These are phyloP conservation scores for Suillus brevipes DNA, from an alignment of 768 basidiomycete species.

Conservation along the genomic window DNA sequence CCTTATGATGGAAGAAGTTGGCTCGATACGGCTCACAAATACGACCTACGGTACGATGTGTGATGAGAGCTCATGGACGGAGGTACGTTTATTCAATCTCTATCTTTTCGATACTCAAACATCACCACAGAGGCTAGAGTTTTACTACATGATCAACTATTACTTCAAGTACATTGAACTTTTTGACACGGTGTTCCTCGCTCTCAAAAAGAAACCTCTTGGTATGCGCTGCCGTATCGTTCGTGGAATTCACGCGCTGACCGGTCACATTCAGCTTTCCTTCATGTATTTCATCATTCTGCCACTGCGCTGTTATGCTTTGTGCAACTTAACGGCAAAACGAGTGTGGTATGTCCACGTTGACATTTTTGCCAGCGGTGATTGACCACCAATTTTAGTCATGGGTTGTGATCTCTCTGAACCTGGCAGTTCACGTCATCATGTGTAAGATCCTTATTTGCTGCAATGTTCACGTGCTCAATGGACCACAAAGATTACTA, in stretches of 20 bases:
- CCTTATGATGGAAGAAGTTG: conserved; percentile 91
- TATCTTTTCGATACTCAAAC: conserved; percentile 5
- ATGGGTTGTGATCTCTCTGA: conserved; percentile 92
- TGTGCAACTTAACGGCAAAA: conserved; percentile 91
- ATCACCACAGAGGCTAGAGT: conserved; percentile 71
- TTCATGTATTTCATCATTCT: conserved; percentile 99
- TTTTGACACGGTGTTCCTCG: conserved; percentile 94
- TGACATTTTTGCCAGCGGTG: not conserved
- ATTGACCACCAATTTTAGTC: conserved; percentile 53
- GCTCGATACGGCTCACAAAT: conserved; percentile 72
- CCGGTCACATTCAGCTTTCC: conserved; percentile 62
- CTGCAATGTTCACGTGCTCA: conserved; percentile 5
- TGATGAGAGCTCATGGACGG: conserved; percentile 75
- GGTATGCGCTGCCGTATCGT: conserved; percentile 48
- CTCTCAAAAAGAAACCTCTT: conserved; percentile 96
- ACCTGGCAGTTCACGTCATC: conserved; percentile 90
- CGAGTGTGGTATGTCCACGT: conserved; percentile 74
- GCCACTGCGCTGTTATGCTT: conserved; percentile 96
- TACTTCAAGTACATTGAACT: conserved; percentile 98
- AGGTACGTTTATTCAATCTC: conserved; percentile 44
- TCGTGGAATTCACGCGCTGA: conserved; percentile 3
- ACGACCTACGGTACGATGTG: conserved; percentile 82
- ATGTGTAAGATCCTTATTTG: conserved; percentile 75
- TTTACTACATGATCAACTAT: conserved; percentile 99
- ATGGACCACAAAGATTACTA: conserved; percentile 75